phyloP scores from a whole-genome alignment of 768 basidiomycete species.

The Mycena alexandri region DNA sequence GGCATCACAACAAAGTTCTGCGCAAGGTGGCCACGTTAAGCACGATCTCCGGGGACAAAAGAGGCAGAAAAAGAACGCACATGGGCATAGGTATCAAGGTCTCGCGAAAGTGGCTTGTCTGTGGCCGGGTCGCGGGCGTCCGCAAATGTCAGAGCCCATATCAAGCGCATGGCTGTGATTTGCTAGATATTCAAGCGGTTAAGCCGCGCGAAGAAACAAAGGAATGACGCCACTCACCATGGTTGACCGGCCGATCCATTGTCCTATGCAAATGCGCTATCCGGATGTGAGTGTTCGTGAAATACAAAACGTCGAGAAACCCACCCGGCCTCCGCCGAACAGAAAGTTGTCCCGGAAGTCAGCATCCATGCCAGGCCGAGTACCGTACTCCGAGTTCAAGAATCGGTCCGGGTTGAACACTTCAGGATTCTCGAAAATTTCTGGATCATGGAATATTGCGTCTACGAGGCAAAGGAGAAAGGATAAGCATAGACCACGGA shows the following conservation, averaged over 20 bases:
- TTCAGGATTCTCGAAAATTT: conserved; percentile 16
- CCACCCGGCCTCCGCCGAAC: conserved; percentile 11
- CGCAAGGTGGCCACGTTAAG: neutral
- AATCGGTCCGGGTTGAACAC: conserved; percentile 23
- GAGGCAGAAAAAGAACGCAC: neutral
- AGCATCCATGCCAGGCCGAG: conserved; percentile 15
- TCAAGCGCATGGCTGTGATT: conserved; percentile 9
- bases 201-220: neutral
- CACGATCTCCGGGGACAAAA: neutral
- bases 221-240: neutral
- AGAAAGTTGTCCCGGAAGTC: conserved; percentile 18
- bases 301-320: neutral
- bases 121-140: neutral
- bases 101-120: conserved; percentile 3
- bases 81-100: conserved; percentile 6
- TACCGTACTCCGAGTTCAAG: conserved; percentile 11
- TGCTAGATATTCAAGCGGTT: neutral
- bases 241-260: conserved; percentile 12
- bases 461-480: neutral
- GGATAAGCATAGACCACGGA: neutral
- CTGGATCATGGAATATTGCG: conserved; percentile 15
- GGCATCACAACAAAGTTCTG: conserved; percentile 19
- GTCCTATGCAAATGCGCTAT: conserved; percentile 23
- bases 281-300: neutral
- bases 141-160: conserved; percentile 15